Evolutionary conservation across 2,329 filamentous ascomycete genomes (phyloP).

Genomic region (Cladophialophora bantiana): DNA sequence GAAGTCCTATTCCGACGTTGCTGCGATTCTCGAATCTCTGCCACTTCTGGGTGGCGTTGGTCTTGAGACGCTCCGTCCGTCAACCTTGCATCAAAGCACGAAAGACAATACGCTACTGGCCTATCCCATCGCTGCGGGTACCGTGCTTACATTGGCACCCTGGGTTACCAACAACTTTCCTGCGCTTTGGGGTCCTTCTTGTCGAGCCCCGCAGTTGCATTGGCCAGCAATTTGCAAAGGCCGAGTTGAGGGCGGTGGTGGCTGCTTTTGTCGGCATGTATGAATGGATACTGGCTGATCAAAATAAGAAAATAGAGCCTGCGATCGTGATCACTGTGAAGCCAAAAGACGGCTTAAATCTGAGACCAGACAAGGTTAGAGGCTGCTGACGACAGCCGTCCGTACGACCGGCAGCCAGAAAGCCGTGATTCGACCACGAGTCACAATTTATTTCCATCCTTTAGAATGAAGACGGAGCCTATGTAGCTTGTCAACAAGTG

Average conservation of each 20-base stretch:
- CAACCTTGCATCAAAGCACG: slow-evolving; percentile 49
- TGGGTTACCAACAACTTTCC: slow-evolving; percentile 46
- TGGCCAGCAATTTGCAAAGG: slow-evolving; percentile 66
- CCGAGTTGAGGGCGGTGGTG: slow-evolving; percentile 50
- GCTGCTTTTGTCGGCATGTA: slow-evolving; percentile 50
- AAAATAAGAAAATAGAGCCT: slow-evolving; percentile 47
- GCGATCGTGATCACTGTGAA: slow-evolving; percentile 50
- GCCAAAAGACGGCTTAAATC: slow-evolving; percentile 50
- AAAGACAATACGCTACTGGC: slow-evolving; percentile 53
- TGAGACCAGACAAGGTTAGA: slow-evolving; percentile 45
- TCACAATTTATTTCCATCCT: neutral
- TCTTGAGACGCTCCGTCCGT: slow-evolving; percentile 48
- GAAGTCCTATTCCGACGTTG: slow-evolving; percentile 12
- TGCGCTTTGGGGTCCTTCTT: slow-evolving; percentile 59
- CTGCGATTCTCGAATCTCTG: slow-evolving; percentile 68
- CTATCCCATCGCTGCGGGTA: slow-evolving; percentile 56
- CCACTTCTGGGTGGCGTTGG: slow-evolving; percentile 61
- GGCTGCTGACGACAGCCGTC: slow-evolving; percentile 40
- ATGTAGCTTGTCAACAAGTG: neutral
- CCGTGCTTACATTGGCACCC: slow-evolving; percentile 50
- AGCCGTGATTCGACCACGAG: neutral
- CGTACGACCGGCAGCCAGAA: neutral
- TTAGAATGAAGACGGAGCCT: neutral
- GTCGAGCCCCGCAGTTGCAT: slow-evolving; percentile 63
- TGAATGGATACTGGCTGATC: slow-evolving; percentile 48